These are phyloP conservation scores for Heritiera littoralis DNA, from an alignment of 345 rosid genomes.

Conservation along the genomic window DNA sequence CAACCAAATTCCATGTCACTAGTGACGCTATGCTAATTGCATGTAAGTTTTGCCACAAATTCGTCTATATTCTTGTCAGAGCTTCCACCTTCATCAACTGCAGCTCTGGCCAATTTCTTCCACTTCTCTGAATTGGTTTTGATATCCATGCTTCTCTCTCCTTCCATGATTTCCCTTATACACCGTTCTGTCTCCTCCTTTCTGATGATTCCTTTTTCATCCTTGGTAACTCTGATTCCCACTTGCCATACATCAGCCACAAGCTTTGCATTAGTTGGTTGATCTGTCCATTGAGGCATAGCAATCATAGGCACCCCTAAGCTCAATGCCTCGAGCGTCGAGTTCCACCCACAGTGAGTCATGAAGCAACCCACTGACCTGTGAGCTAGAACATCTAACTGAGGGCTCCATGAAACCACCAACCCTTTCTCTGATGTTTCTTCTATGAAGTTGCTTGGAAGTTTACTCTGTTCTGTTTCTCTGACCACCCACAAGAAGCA, in stretches of 20 bases:
- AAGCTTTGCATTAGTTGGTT: conserved; percentile 56
- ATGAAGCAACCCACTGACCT: conserved; percentile 57
- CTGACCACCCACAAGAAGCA: conserved; percentile 64
- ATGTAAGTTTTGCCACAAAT: conserved; percentile 31
- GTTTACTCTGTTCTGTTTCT: conserved; percentile 46
- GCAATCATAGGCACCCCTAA: conserved; percentile 60
- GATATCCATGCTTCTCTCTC: conserved; percentile 40
- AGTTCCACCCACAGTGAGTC: conserved; percentile 75
- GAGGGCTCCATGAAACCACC: conserved; percentile 56
- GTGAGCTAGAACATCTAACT: conserved; percentile 56
- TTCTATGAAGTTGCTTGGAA: conserved; percentile 38
- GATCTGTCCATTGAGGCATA: conserved; percentile 65
- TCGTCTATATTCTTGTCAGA: conserved; percentile 48
- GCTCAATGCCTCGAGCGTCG: conserved; percentile 61
- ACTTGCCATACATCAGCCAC: conserved; percentile 59
- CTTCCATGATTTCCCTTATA: conserved; percentile 54
- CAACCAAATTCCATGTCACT: too few relatives aligned
- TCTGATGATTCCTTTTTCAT: conserved; percentile 30
- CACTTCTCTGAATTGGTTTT: conserved; percentile 45
- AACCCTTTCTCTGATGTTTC: conserved; percentile 43
- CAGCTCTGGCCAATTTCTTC: conserved; percentile 36
- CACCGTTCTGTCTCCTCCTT: conserved; percentile 51
- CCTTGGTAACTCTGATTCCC: conserved; percentile 43
- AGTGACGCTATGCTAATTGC: neutral
- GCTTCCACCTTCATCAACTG: conserved; percentile 52